Base-by-base conservation (phyloP, 192 early-diverging fungal genomes). In the Entomortierella parvispora region DNA sequence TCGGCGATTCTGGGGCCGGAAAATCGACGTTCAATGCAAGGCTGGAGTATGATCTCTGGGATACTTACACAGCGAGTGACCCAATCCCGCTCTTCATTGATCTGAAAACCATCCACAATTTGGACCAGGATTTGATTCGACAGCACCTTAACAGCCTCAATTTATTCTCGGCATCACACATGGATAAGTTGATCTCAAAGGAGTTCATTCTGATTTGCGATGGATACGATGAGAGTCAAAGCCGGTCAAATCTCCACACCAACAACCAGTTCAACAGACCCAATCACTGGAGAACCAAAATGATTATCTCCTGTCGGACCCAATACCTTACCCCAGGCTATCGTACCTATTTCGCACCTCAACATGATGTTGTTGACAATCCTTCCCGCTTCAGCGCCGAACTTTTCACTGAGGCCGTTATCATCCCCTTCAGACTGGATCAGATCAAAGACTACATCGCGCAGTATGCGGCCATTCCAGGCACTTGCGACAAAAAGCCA, bases 271-370 rank as follows among this genome's bases (percentile, higher is more conserved):
- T 59, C 4, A 59, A 59, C 58, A n/a, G n/a, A 15, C 15, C 56
- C 0, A 25, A 18, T 15, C 51, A 53, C 6, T 53, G 51, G 54
- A 56, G 15, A 0, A 20, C 43, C 26, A 59, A 59, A 5, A 25
- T 59, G 43, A 7, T 59, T 25, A 46, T 59, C 22, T 29, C 14
- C 1, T 59, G 58, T 42, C 42, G 58, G 43, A 59, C n/a, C n/a
- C n/a, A n/a, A n/a, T n/a, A n/a, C n/a, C n/a, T n/a, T n/a, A n/a
- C n/a, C n/a, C n/a, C n/a, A n/a, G n/a, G n/a, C n/a, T n/a, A n/a
- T n/a, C n/a, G 43, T 7, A 37, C 37, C 12, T 59, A 29, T 8
- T 15, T 59, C 1, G 58, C n/a, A n/a, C n/a, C n/a, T n/a, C n/a
- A 37, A 6, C 58, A 14, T 0, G 10, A 10, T 0, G 42, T 26